A percentile compares a stretch with the other conserved stretches of the same genome.
phyloP scores from a whole-genome alignment of 768 basidiomycete species.

The Pulveroboletus sp. region DNA sequence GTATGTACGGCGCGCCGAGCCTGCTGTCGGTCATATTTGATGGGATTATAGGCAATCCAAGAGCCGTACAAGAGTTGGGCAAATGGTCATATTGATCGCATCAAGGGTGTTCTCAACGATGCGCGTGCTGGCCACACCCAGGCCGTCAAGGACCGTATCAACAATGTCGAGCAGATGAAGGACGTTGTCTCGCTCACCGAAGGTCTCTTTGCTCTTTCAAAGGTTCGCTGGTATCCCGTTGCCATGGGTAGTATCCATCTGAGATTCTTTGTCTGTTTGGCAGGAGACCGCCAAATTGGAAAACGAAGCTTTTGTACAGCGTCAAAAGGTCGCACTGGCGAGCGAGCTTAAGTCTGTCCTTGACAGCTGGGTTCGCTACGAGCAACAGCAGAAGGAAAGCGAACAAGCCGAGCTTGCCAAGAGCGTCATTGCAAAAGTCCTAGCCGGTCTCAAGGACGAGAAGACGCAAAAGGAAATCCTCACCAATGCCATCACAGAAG shows the following conservation, averaged over 20 bases:
- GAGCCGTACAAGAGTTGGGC: conserved; percentile 95
- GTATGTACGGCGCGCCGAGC: conserved; percentile 37
- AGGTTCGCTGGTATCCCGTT: conserved; percentile 45
- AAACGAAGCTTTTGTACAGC: conserved; percentile 83
- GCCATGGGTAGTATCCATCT: neutral
- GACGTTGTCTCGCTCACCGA: conserved; percentile 92
- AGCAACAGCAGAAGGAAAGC: conserved; percentile 94
- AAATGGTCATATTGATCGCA: conserved; percentile 78
- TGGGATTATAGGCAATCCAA: conserved; percentile 54
- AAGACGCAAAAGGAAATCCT: conserved; percentile 88
- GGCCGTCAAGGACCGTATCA: conserved; percentile 91
- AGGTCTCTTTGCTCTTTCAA: conserved; percentile 88
- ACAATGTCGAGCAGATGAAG: conserved; percentile 89
- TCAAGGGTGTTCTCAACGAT: conserved; percentile 75
- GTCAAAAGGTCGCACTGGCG: conserved; percentile 84
- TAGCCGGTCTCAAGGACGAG: conserved; percentile 79
- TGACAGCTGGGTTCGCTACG: conserved; percentile 97
- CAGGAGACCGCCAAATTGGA: conserved; percentile 94
- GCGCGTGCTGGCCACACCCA: conserved; percentile 89
- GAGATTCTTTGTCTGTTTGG: neutral
- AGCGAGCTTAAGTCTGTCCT: conserved; percentile 91
- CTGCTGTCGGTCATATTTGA: conserved; percentile 11
- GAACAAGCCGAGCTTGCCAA: conserved; percentile 92
- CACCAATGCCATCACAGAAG: conserved; percentile 73
- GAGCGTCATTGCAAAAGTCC: conserved; percentile 85